These are phyloP conservation scores for Pseudonitzschia delicatissima DNA, from an alignment of 108 stramenopile genomes.

Conservation along the genomic window DNA sequence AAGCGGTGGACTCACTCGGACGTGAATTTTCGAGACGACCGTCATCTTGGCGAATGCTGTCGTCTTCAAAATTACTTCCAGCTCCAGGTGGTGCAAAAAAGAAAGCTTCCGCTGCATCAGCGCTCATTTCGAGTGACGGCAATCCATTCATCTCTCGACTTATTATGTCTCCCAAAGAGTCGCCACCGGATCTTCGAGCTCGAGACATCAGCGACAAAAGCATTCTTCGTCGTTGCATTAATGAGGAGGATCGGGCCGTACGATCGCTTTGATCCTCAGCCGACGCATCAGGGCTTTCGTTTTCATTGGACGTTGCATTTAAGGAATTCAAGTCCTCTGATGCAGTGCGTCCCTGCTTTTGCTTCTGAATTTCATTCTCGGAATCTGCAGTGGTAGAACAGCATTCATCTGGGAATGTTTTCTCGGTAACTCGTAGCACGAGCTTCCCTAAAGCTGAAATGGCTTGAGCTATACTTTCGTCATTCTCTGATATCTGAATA, in stretches of 20 bases:
- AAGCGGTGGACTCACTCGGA: constrained; percentile 2
- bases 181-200: constrained; percentile 15
- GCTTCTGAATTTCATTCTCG: background rate
- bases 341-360: background rate
- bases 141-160: background rate
- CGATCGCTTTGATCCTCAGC: background rate
- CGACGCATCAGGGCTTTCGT: background rate
- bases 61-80: constrained; percentile 6
- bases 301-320: background rate
- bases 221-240: constrained; percentile 28
- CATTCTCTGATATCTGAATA: constrained; percentile 8
- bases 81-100: constrained; percentile 9
- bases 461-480: constrained; percentile 19
- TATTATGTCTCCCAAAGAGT: background rate
- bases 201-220: constrained; percentile 38
- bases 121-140: constrained; percentile 10
- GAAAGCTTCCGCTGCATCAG: constrained; percentile 8
- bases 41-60: background rate
- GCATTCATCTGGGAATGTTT: constrained; percentile 20
- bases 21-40: constrained; percentile 10
- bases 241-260: background rate
- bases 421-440: constrained; percentile 16
- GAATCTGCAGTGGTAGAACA: background rate
- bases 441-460: constrained; percentile 34
- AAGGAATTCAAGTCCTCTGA: background rate